Evolutionary conservation across 2,329 filamentous ascomycete species (phyloP), one percentile per base, ranked within the genome.

Genomic region (Neofusicoccum kwambonambiense): DNA sequence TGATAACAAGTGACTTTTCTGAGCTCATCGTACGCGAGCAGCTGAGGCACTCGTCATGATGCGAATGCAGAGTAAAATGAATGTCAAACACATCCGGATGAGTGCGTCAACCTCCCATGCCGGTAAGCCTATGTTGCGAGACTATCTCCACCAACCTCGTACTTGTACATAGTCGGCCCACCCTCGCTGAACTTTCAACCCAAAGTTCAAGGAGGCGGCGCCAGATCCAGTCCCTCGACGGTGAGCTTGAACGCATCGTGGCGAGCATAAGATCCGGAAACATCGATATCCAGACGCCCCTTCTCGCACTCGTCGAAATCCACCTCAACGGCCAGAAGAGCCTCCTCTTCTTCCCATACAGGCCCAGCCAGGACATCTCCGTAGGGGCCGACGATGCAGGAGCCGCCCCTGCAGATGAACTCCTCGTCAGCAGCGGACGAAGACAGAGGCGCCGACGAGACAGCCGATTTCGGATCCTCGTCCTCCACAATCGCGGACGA

Each of bases 271-370:
- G 90, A 93, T 0, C 93, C 93, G 2, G 87, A 92, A 42, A 91
- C 88, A 79, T 97, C 93, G 42, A 91, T 87, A 79, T 97, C 93
- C 52, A 97, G 76, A 61, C 92, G 82, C 0, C 93, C 93, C 9
- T 91, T 83, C 69, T 93, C 86, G 70, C 93, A 97, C 69, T 97
- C 92, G 54, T 96, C 90, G 71, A 97, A 89, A 72, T 97, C 92
- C 3, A 93, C 89, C 68, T 95, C 91, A 0, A 86, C 83, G 39
- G 86, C 85, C 60, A 93, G 78, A 35, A 97, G 75, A 0, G 87
- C 85, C 3, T 86, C 82, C 62, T 93, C 89, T 51, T 81, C 77
- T 66, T 96, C 91, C 93, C 93, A 97, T 65, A 95, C 81, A 0
- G 93, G 93, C 0, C 90, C 92, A 1, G 87, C 87, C 1, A 97